Percentiles rank a stretch among this genome's conserved stretches.
These are phyloP conservation scores for Neofusicoccum umdonicola DNA, from an alignment of 2,329 filamentous ascomycete genomes.

Conservation along the genomic window DNA sequence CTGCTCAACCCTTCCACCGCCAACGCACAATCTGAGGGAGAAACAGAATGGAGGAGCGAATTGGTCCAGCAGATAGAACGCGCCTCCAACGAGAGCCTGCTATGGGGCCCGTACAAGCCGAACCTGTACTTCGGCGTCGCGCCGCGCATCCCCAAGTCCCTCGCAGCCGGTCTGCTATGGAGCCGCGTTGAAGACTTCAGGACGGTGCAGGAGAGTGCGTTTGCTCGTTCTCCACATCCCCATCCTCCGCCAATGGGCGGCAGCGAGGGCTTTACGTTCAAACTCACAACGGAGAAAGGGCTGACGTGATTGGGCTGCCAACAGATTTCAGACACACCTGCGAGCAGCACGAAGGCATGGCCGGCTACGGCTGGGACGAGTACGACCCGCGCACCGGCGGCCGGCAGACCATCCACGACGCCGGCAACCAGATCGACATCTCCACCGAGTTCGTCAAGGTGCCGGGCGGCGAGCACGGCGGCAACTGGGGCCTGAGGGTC, in stretches of 20 bases:
- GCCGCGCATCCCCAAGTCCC: constrained; percentile 74
- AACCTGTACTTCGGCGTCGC: constrained; percentile 93
- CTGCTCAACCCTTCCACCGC: constrained; percentile 24
- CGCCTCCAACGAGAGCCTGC: constrained; percentile 73
- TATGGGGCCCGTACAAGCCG: constrained; percentile 94
- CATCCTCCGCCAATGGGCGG: constrained; percentile 12
- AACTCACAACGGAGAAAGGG: too few relatives aligned
- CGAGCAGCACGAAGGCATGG: constrained; percentile 86
- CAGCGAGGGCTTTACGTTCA: too few relatives aligned
- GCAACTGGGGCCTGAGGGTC: constrained; percentile 88
- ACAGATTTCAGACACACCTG: constrained; percentile 88
- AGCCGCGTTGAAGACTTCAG: constrained; percentile 75
- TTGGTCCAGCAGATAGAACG: constrained; percentile 33
- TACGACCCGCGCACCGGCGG: constrained; percentile 89
- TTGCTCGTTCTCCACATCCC: constrained; percentile 18
- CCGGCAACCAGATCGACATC: constrained; percentile 82
- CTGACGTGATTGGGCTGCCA: too few relatives aligned
- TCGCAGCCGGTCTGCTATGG: constrained; percentile 87
- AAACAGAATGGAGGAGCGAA: not conserved
- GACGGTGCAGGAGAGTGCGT: constrained; percentile 72
- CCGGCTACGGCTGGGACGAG: constrained; percentile 96
- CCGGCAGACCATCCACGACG: constrained; percentile 85
- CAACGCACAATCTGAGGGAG: constrained; percentile 22
- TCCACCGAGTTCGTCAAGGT: constrained; percentile 94
- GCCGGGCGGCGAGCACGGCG: constrained; percentile 78